phyloP scores from a whole-genome alignment of 495 filamentous ascomycete genomes.

The Neurospora sp. region DNA sequence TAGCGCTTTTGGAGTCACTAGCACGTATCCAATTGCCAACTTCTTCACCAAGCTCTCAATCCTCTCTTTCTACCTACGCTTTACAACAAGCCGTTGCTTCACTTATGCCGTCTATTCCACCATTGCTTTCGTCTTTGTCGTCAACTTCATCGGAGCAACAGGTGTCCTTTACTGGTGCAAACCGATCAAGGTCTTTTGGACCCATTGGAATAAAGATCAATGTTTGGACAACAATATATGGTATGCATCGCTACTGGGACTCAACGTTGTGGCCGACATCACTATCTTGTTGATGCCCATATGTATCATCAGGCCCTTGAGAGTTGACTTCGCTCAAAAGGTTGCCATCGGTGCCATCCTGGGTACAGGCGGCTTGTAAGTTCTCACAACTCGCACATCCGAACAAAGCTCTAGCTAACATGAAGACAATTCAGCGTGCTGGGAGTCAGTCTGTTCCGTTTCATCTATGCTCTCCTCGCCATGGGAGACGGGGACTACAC shows the following conservation, averaged over 20 bases:
- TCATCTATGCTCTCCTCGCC: neutral
- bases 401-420: neutral
- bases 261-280: constrained; percentile 10
- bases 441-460: constrained; percentile 11
- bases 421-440: constrained; percentile 3
- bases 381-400: neutral
- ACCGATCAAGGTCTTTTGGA: constrained; percentile 11
- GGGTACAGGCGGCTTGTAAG: constrained; percentile 18
- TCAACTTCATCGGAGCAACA: constrained; percentile 4
- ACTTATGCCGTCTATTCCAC: constrained; percentile 6
- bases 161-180: constrained; percentile 10
- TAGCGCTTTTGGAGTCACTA: constrained; percentile 1
- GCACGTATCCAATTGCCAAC: constrained; percentile 5
- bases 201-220: neutral
- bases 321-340: constrained; percentile 3
- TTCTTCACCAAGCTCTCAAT: constrained; percentile 16
- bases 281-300: constrained; percentile 8
- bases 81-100: constrained; percentile 10
- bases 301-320: constrained; percentile 9
- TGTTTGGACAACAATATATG: constrained; percentile 4
- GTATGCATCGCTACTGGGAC: constrained; percentile 2
- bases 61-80: constrained; percentile 15
- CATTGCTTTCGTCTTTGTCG: constrained; percentile 6
- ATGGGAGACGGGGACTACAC: constrained; percentile 1
- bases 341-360: constrained; percentile 8